Conservation (phyloP, 1,139 yeast genomes). For the Debaryomycetaceae sp. region DNA sequence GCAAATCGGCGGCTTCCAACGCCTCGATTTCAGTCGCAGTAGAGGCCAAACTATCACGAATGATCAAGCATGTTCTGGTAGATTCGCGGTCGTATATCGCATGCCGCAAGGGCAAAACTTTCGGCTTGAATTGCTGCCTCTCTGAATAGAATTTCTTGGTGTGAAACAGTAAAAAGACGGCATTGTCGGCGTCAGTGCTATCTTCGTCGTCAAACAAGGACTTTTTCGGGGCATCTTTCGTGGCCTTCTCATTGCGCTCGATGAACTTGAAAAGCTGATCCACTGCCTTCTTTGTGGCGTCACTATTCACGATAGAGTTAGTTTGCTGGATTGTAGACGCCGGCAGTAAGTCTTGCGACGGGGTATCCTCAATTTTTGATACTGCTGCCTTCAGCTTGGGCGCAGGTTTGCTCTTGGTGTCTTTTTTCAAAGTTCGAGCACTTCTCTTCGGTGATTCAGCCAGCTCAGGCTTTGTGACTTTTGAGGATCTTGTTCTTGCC, state of each 20-base stretch:
- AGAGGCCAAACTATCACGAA: conserved; percentile 56
- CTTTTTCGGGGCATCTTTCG: conserved; percentile 17
- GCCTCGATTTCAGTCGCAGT: conserved; percentile 47
- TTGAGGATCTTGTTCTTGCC: too few species aligned
- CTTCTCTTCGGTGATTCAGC: too few species aligned
- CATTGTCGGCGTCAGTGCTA: conserved; percentile 44
- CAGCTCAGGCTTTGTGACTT: too few species aligned
- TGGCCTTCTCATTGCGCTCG: conserved; percentile 12
- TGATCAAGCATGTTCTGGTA: conserved; percentile 58
- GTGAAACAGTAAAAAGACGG: conserved; percentile 49
- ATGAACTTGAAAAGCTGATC: conserved; percentile 39
- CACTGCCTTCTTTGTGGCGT: conserved; percentile 31
- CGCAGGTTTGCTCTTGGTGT: too few species aligned
- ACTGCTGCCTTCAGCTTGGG: too few species aligned
- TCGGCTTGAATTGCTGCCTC: conserved; percentile 65
- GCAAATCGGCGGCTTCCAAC: conserved; percentile 45
- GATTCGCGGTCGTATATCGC: conserved; percentile 34
- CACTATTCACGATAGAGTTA: conserved; percentile 4
- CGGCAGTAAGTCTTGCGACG: too few species aligned
- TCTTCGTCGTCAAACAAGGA: conserved; percentile 30
- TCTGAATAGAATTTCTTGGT: conserved; percentile 53
- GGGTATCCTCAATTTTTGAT: too few species aligned
- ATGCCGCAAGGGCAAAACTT: conserved; percentile 44
- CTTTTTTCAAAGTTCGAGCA: too few species aligned
- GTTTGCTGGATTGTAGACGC: too few species aligned